phyloP scores from a whole-genome alignment of 108 stramenopile species.

The Nitzschia sp. region DNA sequence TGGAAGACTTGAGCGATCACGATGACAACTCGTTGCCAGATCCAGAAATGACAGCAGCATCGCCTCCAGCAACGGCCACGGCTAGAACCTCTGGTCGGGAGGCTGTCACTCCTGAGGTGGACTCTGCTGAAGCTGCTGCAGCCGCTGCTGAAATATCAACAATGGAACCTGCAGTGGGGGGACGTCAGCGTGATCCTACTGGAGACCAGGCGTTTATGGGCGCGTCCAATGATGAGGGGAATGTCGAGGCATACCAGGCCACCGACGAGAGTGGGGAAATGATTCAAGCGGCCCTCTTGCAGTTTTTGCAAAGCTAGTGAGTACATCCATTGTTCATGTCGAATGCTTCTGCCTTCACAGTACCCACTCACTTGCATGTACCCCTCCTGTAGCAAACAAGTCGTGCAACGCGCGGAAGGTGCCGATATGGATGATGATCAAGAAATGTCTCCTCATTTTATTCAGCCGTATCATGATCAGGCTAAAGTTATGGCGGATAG shows the following conservation, averaged over 20 bases:
- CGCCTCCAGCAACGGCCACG: neutral
- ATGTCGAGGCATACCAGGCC: slow-evolving; percentile 51
- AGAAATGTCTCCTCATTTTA: slow-evolving; percentile 17
- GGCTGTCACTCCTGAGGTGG: slow-evolving; percentile 2
- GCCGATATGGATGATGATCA: neutral
- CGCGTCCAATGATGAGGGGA: slow-evolving; percentile 38
- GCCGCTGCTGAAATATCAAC: slow-evolving; percentile 42
- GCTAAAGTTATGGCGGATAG: slow-evolving; percentile 57
- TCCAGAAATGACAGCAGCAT: neutral
- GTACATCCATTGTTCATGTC: slow-evolving; percentile 16
- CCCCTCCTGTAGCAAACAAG: neutral
- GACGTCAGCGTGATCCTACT: slow-evolving; percentile 18
- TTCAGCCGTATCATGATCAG: slow-evolving; percentile 78
- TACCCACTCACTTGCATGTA: neutral
- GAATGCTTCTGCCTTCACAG: neutral
- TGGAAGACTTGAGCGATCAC: neutral
- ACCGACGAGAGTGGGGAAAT: slow-evolving; percentile 76
- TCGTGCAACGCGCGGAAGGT: neutral
- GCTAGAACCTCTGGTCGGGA: neutral
- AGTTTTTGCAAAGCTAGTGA: slow-evolving; percentile 71
- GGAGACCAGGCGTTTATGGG: slow-evolving; percentile 77
- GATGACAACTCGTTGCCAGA: slow-evolving; percentile 1
- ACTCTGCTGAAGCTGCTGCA: slow-evolving; percentile 30
- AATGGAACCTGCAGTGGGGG: slow-evolving; percentile 10
- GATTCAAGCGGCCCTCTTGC: slow-evolving; percentile 63